Conservation (phyloP, 2,329 filamentous ascomycete species). For the Colletotrichum liriopes region DNA sequence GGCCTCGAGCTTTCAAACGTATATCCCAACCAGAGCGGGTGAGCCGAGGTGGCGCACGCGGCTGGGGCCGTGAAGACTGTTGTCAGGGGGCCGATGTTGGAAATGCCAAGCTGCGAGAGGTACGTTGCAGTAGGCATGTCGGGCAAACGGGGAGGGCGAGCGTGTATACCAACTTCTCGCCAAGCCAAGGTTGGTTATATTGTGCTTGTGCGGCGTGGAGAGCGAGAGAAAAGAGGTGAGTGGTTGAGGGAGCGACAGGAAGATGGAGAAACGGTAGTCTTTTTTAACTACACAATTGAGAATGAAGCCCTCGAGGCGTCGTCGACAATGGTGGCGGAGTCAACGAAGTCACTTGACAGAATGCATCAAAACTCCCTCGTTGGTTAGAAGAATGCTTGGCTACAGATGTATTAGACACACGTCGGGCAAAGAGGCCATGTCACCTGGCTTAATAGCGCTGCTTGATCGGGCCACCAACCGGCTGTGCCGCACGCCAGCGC, state of each 20-base stretch:
- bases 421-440: conserved; percentile 10
- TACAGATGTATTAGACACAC: neutral
- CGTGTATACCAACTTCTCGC: neutral
- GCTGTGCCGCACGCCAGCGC: conserved; percentile 23
- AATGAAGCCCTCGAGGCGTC: neutral
- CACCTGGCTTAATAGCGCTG: neutral
- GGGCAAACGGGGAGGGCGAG: neutral
- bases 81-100: conserved; percentile 43
- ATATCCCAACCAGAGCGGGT: too few species aligned
- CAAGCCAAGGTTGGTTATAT: too few species aligned
- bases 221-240: neutral
- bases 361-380: neutral
- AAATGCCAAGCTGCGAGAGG: neutral
- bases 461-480: conserved; percentile 6
- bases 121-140: conserved; percentile 23
- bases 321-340: neutral
- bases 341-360: too few species aligned
- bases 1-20: too few species aligned
- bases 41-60: conserved; percentile 30
- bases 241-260: too few species aligned
- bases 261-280: too few species aligned
- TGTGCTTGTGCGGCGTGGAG: too few species aligned
- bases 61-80: conserved; percentile 43
- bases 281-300: neutral
- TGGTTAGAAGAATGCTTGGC: neutral